Evolutionary conservation across 208 protist species (phyloP).

Genomic region (Leishmania tarentolae): DNA sequence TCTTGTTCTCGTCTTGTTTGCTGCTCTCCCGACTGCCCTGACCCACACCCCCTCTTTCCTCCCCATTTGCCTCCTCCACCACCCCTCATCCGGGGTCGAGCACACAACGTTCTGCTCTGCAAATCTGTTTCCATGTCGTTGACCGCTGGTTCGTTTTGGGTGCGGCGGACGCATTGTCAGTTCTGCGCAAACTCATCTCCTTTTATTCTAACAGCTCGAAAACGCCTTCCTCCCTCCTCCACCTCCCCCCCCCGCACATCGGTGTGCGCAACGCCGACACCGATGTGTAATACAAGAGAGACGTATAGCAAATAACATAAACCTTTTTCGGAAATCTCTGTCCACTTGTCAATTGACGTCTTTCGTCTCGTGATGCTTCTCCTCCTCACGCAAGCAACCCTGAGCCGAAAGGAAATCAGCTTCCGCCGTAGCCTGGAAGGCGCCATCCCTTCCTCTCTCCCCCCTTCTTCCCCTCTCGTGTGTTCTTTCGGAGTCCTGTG

Average conservation of each 20-base stretch:
- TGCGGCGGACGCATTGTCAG: too few species aligned
- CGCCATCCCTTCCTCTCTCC: not conserved
- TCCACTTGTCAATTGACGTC: not conserved
- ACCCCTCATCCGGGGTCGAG: too few species aligned
- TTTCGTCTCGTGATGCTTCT: not conserved
- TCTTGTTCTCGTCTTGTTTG: too few species aligned
- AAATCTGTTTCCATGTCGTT: not conserved
- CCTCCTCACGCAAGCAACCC: too few species aligned
- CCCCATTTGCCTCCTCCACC: too few species aligned
- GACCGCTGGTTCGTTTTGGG: too few species aligned
- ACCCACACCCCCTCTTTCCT: too few species aligned
- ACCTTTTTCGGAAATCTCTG: not conserved
- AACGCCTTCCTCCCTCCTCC: not conserved
- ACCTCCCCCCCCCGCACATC: not conserved
- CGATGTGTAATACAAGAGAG: too few species aligned
- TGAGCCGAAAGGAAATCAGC: not conserved
- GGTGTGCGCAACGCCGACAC: too few species aligned
- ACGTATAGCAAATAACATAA: not conserved
- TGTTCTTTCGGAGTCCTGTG: not conserved
- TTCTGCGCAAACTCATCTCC: not conserved
- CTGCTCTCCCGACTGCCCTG: too few species aligned
- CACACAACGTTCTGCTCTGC: too few species aligned
- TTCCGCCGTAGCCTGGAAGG: not conserved
- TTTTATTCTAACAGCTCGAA: not conserved
- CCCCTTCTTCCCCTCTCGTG: not conserved